These are phyloP conservation scores for Lecanicillium sp. DNA, from an alignment of 2,329 filamentous ascomycete species.

Conservation along the genomic window DNA sequence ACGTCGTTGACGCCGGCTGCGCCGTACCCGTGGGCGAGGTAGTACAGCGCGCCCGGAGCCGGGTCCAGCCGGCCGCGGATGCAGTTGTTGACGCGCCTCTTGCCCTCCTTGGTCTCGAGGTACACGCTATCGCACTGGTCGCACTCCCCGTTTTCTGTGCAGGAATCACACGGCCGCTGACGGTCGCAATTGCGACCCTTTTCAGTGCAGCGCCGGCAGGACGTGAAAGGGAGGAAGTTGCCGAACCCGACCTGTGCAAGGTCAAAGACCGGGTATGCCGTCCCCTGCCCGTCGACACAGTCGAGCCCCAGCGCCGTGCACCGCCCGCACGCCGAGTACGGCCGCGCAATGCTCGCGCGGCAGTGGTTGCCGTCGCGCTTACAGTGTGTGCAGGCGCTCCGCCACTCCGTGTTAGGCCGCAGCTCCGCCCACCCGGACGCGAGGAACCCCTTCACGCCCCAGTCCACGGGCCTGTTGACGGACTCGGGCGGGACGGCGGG, in stretches of 20 bases:
- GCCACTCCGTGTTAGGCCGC: conserved; percentile 14
- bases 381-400: conserved; percentile 17
- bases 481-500: conserved; percentile 14
- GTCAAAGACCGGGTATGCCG: conserved; percentile 22
- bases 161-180: conserved; percentile 33
- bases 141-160: conserved; percentile 19
- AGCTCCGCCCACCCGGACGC: conserved; percentile 17
- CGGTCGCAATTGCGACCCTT: conserved; percentile 27
- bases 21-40: conserved; percentile 27
- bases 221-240: conserved; percentile 20
- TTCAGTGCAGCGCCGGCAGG: conserved; percentile 21
- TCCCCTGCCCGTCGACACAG: conserved; percentile 18
- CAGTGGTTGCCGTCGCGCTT: conserved; percentile 17
- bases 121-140: conserved; percentile 16
- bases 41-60: conserved; percentile 27
- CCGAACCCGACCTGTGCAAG: conserved; percentile 29
- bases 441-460: conserved; percentile 15
- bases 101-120: conserved; percentile 10
- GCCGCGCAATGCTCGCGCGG: conserved; percentile 13
- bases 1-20: conserved; percentile 22
- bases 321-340: conserved; percentile 19
- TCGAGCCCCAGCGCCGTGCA: conserved; percentile 28
- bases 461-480: conserved; percentile 13
- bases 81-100: conserved; percentile 14
- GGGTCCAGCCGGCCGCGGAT: conserved; percentile 16